Conservation (phyloP, 805 yeast genomes). For the Debaryomyces prosopidis region DNA sequence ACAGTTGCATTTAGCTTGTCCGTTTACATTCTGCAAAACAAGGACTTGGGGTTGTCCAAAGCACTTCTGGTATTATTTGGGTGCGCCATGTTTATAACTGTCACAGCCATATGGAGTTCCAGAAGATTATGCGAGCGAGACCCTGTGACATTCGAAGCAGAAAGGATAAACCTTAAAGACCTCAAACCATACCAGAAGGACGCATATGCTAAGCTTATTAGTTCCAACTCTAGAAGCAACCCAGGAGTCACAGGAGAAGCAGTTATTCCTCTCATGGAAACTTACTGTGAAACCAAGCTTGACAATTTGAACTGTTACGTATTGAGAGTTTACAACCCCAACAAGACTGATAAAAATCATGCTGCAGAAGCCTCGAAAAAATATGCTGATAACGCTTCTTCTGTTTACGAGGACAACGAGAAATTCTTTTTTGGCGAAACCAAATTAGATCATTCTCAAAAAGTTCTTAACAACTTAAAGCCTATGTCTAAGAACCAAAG, state of each 20-base stretch:
- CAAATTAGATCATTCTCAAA: conserved; percentile 1
- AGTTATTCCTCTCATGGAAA: conserved; percentile 17
- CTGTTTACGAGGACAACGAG: background rate
- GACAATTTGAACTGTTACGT: conserved; percentile 14
- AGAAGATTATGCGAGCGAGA: too few relatives aligned
- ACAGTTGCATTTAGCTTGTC: too few relatives aligned
- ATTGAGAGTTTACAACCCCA: conserved; percentile 15
- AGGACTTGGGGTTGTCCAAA: too few relatives aligned
- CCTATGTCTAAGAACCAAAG: conserved; percentile 19
- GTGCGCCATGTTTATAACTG: too few relatives aligned
- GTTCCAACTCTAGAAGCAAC: conserved; percentile 15
- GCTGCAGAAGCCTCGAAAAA: conserved; percentile 6
- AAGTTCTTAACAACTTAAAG: conserved; percentile 11
- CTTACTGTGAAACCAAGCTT: conserved; percentile 11
- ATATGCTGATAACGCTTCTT: background rate
- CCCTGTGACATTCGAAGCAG: conserved; percentile 12
- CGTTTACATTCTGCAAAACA: too few relatives aligned
- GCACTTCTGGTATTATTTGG: too few relatives aligned
- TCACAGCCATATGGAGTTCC: too few relatives aligned
- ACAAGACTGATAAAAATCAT: too few relatives aligned
- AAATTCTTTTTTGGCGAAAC: conserved; percentile 3
- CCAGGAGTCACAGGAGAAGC: conserved; percentile 19
- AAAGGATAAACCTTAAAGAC: conserved; percentile 11
- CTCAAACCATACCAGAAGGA: conserved; percentile 14
- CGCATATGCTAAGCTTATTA: conserved; percentile 18